Conservation (phyloP, 2,329 filamentous ascomycete species). For the Fusarium neocosmosporiellum region DNA sequence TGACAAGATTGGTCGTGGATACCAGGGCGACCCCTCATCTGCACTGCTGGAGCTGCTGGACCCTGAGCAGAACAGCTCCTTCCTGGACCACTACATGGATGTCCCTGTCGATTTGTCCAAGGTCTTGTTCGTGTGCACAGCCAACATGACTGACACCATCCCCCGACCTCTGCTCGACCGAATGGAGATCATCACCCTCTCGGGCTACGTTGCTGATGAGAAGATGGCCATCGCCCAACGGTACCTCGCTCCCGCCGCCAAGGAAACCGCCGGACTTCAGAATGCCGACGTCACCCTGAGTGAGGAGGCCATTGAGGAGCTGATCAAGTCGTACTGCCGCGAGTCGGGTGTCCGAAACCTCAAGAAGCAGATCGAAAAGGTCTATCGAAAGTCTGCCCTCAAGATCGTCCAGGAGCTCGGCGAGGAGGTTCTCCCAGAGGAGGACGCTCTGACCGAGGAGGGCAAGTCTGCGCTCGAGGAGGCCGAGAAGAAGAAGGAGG, state of each 20-base stretch:
- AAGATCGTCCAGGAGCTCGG: slow-evolving; percentile 97
- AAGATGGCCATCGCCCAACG: slow-evolving; percentile 98
- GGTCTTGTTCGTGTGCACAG: slow-evolving; percentile 97
- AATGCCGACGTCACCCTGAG: slow-evolving; percentile 90
- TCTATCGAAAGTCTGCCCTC: slow-evolving; percentile 95
- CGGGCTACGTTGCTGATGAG: slow-evolving; percentile 96
- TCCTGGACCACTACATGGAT: slow-evolving; percentile 98
- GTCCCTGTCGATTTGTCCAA: slow-evolving; percentile 97
- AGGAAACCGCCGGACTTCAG: slow-evolving; percentile 90
- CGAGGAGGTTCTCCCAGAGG: slow-evolving; percentile 83
- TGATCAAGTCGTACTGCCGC: slow-evolving; percentile 98
- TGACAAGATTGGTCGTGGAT: slow-evolving; percentile 96
- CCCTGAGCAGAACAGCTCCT: slow-evolving; percentile 96
- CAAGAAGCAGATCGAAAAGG: slow-evolving; percentile 99
- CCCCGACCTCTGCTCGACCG: slow-evolving; percentile 92
- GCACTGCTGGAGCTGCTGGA: slow-evolving; percentile 94
- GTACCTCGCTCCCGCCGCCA: slow-evolving; percentile 93
- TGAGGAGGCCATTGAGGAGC: slow-evolving; percentile 89
- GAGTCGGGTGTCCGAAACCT: slow-evolving; percentile 97
- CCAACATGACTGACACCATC: slow-evolving; percentile 99
- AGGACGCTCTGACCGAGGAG: slow-evolving; percentile 84
- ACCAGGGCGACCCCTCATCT: slow-evolving; percentile 95
- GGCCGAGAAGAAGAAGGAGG: slow-evolving; percentile 74
- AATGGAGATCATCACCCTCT: slow-evolving; percentile 97
- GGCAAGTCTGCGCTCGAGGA: slow-evolving; percentile 82